A percentile compares a stretch with the other conserved stretches of the same genome.
phyloP scores from a whole-genome alignment of 2,329 filamentous ascomycete genomes.

The Emmonsia crescens region DNA sequence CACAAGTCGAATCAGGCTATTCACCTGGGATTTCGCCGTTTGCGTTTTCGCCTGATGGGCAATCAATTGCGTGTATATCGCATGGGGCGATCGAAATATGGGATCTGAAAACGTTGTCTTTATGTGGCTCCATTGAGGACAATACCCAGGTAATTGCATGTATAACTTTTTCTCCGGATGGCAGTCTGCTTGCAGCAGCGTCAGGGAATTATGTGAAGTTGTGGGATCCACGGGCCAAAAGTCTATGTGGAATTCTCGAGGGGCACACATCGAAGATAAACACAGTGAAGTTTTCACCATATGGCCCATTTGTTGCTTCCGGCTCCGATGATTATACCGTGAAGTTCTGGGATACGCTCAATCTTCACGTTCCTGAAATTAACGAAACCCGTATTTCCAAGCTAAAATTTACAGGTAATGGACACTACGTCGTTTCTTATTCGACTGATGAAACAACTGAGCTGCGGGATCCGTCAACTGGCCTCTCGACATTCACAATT shows the following conservation, averaged over 20 bases:
- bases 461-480: background rate
- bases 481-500: background rate
- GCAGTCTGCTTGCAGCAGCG: background rate
- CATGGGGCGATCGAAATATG: background rate
- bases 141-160: background rate
- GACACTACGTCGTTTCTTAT: background rate
- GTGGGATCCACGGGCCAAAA: background rate
- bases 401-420: background rate
- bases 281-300: slow-evolving; percentile 2
- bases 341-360: slow-evolving; percentile 1
- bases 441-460: background rate
- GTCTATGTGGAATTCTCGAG: background rate
- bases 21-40: background rate
- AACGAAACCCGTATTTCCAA: background rate
- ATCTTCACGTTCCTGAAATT: background rate
- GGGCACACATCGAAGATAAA: background rate
- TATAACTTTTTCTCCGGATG: background rate
- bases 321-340: slow-evolving; percentile 7
- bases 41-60: background rate
- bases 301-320: slow-evolving; percentile 7
- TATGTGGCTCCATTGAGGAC: background rate
- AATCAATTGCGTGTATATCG: background rate
- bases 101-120: background rate
- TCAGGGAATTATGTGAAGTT: background rate
- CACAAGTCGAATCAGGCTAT: background rate